Percentiles rank a stretch among this genome's conserved stretches.
These are phyloP conservation scores for Fusarium sublunatum DNA, from an alignment of 2,329 filamentous ascomycete genomes.

Conservation along the genomic window DNA sequence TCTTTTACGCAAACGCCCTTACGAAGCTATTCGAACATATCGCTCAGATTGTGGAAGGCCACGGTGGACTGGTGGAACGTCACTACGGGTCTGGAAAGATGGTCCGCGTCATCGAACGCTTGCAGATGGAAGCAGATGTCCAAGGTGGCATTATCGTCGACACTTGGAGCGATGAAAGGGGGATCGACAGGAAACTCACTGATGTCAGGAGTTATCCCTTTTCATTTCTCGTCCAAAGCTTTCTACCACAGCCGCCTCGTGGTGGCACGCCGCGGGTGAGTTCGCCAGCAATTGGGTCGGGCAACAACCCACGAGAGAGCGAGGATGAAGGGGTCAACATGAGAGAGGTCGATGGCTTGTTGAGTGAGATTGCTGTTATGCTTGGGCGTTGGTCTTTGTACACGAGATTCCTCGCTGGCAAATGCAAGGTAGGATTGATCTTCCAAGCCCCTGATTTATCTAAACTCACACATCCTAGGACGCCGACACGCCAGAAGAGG, in stretches of 20 bases:
- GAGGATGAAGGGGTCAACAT: constrained; percentile 96
- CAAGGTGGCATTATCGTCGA: constrained; percentile 96
- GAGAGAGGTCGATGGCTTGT: constrained; percentile 90
- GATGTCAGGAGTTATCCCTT: constrained; percentile 99
- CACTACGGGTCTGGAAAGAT: constrained; percentile 95
- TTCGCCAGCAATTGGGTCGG: constrained; percentile 76
- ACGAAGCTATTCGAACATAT: constrained; percentile 98
- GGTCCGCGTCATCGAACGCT: constrained; percentile 89
- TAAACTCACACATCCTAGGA: constrained; percentile 55
- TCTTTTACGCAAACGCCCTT: constrained; percentile 91
- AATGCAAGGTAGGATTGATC: constrained; percentile 75
- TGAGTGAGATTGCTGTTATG: constrained; percentile 93
- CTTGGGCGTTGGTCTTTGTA: constrained; percentile 94
- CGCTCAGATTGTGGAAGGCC: constrained; percentile 92
- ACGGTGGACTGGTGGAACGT: constrained; percentile 89
- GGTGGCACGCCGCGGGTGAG: constrained; percentile 74
- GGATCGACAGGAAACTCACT: constrained; percentile 85
- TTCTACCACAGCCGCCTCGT: constrained; percentile 77
- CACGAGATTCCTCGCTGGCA: constrained; percentile 85
- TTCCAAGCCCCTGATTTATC: neutral
- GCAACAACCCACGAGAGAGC: constrained; percentile 67
- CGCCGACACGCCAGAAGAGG: constrained; percentile 61
- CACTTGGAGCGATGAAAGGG: constrained; percentile 92
- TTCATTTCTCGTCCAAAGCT: constrained; percentile 96
- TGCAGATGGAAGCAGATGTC: constrained; percentile 94